Evolutionary conservation across 129 eudicot species (phyloP).

Genomic region (Flaveria ramosissima): DNA sequence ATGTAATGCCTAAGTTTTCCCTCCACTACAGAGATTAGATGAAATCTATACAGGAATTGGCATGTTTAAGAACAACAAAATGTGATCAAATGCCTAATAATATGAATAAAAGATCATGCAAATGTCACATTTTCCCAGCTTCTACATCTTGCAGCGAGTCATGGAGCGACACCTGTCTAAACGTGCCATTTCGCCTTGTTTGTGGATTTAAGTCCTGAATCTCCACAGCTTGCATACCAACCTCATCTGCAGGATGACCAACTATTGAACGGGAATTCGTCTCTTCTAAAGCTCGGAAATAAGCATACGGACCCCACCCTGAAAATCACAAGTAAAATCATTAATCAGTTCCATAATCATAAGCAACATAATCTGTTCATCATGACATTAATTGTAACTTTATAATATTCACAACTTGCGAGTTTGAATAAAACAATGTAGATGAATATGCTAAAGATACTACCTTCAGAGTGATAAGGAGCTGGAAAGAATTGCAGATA

Average conservation of each 20-base stretch:
- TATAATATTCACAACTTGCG: not conserved
- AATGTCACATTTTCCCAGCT: constrained; percentile 39
- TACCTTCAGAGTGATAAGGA: constrained; percentile 72
- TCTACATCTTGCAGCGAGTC: constrained; percentile 44
- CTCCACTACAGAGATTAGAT: constrained; percentile 27
- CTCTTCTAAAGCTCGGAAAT: constrained; percentile 75
- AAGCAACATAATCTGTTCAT: too few relatives aligned
- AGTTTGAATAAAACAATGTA: not conserved
- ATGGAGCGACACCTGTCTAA: constrained; percentile 29
- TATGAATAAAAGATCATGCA: constrained; percentile 1
- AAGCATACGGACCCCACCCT: constrained; percentile 90
- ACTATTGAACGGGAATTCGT: constrained; percentile 35
- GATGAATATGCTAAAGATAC: not conserved
- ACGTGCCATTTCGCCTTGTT: constrained; percentile 25
- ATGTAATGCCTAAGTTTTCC: constrained; percentile 28
- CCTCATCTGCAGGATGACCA: constrained; percentile 28
- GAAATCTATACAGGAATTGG: constrained; percentile 31
- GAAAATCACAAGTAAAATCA: not conserved
- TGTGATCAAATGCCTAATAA: constrained; percentile 9
- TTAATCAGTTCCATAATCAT: too few relatives aligned
- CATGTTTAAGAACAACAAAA: constrained; percentile 13
- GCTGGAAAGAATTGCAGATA: constrained; percentile 84
- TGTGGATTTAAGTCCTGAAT: constrained; percentile 32
- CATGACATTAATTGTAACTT: not conserved
- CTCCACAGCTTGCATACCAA: constrained; percentile 25